A percentile compares a stretch with the other conserved stretches of the same genome.
phyloP scores from a whole-genome alignment of 768 basidiomycete genomes.

The Boletus rubescentipes region DNA sequence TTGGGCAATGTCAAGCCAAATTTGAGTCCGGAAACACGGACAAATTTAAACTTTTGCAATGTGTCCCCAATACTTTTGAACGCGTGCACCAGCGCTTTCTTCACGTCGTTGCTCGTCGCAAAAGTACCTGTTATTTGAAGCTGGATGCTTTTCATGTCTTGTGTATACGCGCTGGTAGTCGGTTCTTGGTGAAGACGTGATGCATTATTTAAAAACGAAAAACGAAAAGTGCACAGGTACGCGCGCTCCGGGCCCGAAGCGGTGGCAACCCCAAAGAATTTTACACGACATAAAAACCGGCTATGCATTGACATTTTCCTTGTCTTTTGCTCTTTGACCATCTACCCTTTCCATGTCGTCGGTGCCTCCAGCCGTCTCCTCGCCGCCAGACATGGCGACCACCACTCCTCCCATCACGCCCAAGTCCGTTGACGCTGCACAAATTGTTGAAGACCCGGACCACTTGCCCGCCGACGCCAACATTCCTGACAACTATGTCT shows the following conservation, averaged over 20 bases:
- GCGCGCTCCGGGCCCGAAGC: conserved; percentile 1
- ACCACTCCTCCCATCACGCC: conserved; percentile 10
- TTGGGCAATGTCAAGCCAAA: background rate
- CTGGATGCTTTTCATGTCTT: background rate
- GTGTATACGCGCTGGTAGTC: background rate
- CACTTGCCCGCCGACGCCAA: conserved; percentile 48
- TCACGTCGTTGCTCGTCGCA: background rate
- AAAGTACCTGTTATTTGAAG: background rate
- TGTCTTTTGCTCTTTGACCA: conserved; percentile 28
- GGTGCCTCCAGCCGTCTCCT: conserved; percentile 19
- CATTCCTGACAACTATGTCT: conserved; percentile 83
- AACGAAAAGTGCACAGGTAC: background rate
- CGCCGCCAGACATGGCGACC: conserved; percentile 17
- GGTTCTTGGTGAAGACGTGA: background rate
- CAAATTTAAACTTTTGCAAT: background rate
- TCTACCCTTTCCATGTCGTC: conserved; percentile 22
- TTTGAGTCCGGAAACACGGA: background rate
- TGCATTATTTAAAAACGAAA: background rate
- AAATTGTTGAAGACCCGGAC: conserved; percentile 28
- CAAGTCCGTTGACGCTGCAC: conserved; percentile 3
- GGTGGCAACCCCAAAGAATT: conserved; percentile 38
- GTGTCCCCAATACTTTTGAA: conserved; percentile 21
- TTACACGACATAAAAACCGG: conserved; percentile 28
- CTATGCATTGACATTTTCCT: background rate
- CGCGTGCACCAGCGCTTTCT: background rate